A percentile compares a stretch with the other conserved stretches of the same genome.
Conservation (phyloP, 192 early-diverging fungal species). For the Entomortierella chlamydospora region DNA sequence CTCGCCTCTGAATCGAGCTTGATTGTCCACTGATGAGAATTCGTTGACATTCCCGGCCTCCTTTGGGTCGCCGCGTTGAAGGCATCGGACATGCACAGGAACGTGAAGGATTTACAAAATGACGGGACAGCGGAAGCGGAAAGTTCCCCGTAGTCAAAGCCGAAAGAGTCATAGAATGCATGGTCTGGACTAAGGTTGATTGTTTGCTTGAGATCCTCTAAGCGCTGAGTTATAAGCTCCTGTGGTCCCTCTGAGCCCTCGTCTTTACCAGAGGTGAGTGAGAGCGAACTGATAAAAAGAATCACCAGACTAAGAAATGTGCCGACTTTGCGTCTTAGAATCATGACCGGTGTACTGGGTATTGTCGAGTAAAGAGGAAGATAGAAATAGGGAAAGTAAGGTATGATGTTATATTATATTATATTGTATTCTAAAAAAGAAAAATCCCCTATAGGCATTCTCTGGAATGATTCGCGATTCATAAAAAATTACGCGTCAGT, state of each 20-base stretch:
- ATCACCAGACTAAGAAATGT: not conserved
- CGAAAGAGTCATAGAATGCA: conserved; percentile 15
- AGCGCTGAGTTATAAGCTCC: not conserved
- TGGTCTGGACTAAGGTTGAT: conserved; percentile 8
- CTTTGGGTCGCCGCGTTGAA: conserved; percentile 37
- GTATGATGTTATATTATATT: too few relatives aligned
- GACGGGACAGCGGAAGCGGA: conserved; percentile 32
- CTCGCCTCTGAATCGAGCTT: conserved; percentile 1
- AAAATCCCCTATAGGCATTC: too few relatives aligned
- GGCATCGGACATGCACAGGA: conserved; percentile 45
- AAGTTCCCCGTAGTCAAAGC: conserved; percentile 11
- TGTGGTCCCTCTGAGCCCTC: not conserved
- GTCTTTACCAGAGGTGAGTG: not conserved
- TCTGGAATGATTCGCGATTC: too few relatives aligned
- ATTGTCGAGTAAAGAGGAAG: too few relatives aligned
- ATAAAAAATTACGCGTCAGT: too few relatives aligned
- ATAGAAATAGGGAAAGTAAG: too few relatives aligned
- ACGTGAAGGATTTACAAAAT: conserved; percentile 50
- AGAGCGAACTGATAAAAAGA: not conserved
- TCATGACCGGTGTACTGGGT: too few relatives aligned
- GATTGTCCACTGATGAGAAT: not conserved
- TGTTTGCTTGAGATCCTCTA: not conserved
- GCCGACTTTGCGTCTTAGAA: not conserved
- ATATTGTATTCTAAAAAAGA: too few relatives aligned
- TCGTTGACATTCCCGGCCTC: conserved; percentile 9